These are phyloP conservation scores for Claviceps sp. DNA, from an alignment of 2,329 filamentous ascomycete species.

Conservation along the genomic window DNA sequence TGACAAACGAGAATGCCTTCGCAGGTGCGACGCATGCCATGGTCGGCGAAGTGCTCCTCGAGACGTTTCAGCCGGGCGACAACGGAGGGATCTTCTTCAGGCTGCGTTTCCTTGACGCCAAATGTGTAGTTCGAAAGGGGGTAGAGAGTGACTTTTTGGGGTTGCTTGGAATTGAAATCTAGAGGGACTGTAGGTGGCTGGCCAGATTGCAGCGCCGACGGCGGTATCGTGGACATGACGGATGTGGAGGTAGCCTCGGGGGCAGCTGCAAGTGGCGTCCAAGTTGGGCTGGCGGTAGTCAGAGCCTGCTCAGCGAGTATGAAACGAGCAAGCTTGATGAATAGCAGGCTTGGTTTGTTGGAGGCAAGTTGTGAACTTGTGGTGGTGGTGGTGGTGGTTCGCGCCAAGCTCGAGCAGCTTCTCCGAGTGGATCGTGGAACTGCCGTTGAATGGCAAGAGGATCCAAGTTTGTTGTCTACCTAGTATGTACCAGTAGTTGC, in stretches of 20 bases:
- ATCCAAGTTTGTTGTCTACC: background rate
- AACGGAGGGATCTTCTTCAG: conserved; percentile 93
- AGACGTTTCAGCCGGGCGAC: conserved; percentile 82
- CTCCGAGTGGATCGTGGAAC: background rate
- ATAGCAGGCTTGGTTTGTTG: background rate
- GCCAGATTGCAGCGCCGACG: conserved; percentile 60
- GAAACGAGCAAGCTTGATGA: background rate
- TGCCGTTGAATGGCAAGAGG: background rate
- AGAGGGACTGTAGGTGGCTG: conserved; percentile 68
- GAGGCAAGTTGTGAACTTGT: background rate
- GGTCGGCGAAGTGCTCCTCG: conserved; percentile 83
- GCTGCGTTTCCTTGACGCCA: conserved; percentile 94
- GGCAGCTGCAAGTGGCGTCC: background rate
- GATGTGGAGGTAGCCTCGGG: background rate
- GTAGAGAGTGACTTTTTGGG: conserved; percentile 78
- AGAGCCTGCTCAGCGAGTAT: background rate
- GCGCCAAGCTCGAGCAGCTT: background rate
- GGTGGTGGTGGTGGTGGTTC: background rate
- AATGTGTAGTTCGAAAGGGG: conserved; percentile 98
- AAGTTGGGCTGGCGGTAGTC: background rate
- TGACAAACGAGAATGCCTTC: conserved; percentile 96
- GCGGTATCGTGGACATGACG: conserved; percentile 74
- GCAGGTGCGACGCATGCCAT: conserved; percentile 95
- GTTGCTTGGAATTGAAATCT: conserved; percentile 80
- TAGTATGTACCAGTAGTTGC: too few relatives aligned